Evolutionary conservation across 352 stramenopile genomes (phyloP).

Genomic region (Aphanomyces cochlioides): DNA sequence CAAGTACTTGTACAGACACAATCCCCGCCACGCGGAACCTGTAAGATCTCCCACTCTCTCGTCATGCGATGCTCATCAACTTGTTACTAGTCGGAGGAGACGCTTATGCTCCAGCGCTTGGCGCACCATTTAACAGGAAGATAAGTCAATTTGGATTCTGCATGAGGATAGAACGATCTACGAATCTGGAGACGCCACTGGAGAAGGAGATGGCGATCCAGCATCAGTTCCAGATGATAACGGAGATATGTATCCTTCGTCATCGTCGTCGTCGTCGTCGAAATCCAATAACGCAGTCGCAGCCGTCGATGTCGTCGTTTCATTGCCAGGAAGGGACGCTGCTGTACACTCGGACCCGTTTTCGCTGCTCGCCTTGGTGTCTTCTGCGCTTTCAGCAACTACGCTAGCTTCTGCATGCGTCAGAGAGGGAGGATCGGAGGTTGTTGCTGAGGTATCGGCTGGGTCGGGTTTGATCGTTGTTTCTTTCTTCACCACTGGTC

Average conservation of each 20-base stretch:
- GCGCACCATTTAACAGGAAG: constrained; percentile 23
- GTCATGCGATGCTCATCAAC: neutral
- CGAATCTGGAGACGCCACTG: constrained; percentile 9
- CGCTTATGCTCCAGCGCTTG: constrained; percentile 17
- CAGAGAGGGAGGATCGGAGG: neutral
- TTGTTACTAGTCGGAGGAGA: constrained; percentile 20
- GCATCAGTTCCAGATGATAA: constrained; percentile 15
- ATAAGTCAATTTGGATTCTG: neutral
- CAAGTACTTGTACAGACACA: constrained; percentile 61
- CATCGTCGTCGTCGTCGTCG: constrained; percentile 27
- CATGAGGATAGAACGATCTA: constrained; percentile 3
- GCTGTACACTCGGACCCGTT: neutral
- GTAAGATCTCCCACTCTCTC: constrained; percentile 36
- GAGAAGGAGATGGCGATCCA: constrained; percentile 23
- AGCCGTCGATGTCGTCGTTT: neutral
- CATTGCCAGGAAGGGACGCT: neutral
- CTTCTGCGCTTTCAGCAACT: neutral
- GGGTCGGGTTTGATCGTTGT: constrained; percentile 13
- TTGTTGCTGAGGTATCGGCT: neutral
- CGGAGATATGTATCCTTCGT: constrained; percentile 29
- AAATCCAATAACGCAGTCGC: neutral
- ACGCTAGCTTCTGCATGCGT: neutral
- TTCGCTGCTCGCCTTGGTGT: neutral
- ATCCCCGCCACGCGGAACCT: constrained; percentile 48
- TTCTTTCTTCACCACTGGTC: constrained; percentile 5